Base-by-base conservation (phyloP, 768 basidiomycete species). In the Pholiota microspora region DNA sequence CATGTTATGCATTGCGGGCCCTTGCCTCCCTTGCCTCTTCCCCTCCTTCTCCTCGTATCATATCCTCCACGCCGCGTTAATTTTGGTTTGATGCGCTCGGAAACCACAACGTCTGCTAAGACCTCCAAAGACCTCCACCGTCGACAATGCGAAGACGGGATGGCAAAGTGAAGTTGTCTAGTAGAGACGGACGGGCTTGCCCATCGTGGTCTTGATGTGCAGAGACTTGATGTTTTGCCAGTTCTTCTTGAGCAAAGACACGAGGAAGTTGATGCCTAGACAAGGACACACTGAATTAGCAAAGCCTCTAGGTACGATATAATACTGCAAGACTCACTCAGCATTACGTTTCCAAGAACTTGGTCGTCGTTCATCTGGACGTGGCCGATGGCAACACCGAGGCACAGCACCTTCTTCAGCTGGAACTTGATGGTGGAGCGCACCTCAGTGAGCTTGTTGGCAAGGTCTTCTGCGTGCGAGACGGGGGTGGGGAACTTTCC, bases 401-500 rank as follows among this genome's bases (percentile, higher is more conserved):
- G 80, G 79, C 97, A 99, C 54, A 99, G 83, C 56, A 98, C 97
- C 80, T 94, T 94, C 85, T 98, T 98, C 53, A 98, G 85, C 83
- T 98, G 96, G 91, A 98, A 98, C 80, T 98, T 99, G 85, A 99
- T 98, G 62, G 96, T 98, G 62, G 94, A 96, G 70, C 92, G 89
- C 63, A 99, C 95, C 74, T 99, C 97, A 61, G 76, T 85, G 70
- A 97, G 79, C 80, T 98, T 98, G 80, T 85, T 89, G 69, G 67
- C 65, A 52, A 99, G 77, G 74, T 98, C 96, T 69, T 99, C 97
- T 27, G 81, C 70, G 72, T 94, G 92, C 16, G 93, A 88, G 71
- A 99, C 85, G 64, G 97, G 95, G 53, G 96, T 98, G 47, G 95
- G 96, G 89, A 98, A 98, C 73, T 98, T 98, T 71, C 95, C 96